A percentile compares a stretch with the other conserved stretches of the same genome.
phyloP scores from a whole-genome alignment of 768 basidiomycete genomes.

The Serendipita indica region DNA sequence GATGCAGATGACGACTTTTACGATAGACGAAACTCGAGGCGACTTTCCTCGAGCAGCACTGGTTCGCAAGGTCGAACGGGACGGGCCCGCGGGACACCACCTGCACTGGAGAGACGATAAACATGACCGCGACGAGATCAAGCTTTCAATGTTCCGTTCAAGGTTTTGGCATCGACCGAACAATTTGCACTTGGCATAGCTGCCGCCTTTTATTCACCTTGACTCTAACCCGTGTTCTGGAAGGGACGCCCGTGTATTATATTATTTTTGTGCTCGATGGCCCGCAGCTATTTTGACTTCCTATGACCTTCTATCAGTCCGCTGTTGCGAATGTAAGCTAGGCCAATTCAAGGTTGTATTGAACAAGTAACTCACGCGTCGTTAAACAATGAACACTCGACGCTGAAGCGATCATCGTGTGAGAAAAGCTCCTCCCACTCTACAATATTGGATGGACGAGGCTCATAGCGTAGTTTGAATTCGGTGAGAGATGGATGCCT shows the following conservation, averaged over 20 bases:
- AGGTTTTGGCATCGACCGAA: neutral
- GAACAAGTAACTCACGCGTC: neutral
- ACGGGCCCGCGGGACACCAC: neutral
- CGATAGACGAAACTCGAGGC: neutral
- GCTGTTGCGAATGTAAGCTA: no score
- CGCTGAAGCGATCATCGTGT: neutral
- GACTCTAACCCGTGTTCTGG: no score
- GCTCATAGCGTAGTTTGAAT: neutral
- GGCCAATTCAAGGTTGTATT: neutral
- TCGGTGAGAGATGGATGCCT: neutral
- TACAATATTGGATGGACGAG: neutral
- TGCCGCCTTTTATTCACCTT: no score
- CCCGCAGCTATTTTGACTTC: no score
- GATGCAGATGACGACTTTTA: neutral
- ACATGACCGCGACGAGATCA: neutral
- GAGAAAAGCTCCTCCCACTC: neutral
- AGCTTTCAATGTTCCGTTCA: neutral
- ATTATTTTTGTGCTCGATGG: no score
- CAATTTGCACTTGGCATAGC: no score
- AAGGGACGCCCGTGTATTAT: no score
- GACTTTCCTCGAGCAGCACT: constrained; percentile 3
- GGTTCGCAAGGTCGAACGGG: neutral
- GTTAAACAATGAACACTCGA: neutral
- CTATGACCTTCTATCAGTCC: no score
- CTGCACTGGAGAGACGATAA: neutral